phyloP scores from a whole-genome alignment of 2,329 filamentous ascomycete species.

The Colletotrichum cordylinicola region DNA sequence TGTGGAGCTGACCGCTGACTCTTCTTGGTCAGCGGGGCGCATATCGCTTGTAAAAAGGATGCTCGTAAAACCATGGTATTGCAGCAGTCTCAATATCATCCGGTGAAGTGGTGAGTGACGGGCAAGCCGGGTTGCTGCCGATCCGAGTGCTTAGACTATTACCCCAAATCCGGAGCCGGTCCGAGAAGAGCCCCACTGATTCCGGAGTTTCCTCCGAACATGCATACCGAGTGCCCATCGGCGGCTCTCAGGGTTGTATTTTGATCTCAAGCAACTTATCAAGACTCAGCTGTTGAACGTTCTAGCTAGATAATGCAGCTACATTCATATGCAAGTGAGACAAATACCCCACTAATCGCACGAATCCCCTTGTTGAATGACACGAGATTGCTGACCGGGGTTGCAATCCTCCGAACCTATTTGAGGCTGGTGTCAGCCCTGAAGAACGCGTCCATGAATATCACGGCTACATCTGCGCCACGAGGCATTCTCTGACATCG shows the following conservation, averaged over 20 bases:
- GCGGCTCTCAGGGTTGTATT: not conserved
- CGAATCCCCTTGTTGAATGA: not conserved
- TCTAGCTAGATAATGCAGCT: not conserved
- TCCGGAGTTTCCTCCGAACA: not conserved
- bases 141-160: not conserved
- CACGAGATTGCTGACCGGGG: not conserved
- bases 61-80: not conserved
- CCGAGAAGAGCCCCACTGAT: not conserved
- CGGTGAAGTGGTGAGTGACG: not conserved
- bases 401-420: not conserved
- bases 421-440: not conserved
- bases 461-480: not conserved
- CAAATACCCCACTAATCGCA: not conserved
- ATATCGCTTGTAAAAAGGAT: not conserved
- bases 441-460: not conserved
- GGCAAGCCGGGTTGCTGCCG: not conserved
- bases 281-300: fast-evolving
- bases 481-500: not conserved
- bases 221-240: not conserved
- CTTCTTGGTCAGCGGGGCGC: not conserved
- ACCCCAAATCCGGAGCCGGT: not conserved
- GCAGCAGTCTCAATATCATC: fast-evolving
- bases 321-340: not conserved
- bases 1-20: not conserved
- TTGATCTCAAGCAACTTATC: not conserved